Evolutionary conservation across 2,329 filamentous ascomycete genomes (phyloP), one percentile per base, ranked within the genome.

Genomic region (Rhytidhysteron rufulum): DNA sequence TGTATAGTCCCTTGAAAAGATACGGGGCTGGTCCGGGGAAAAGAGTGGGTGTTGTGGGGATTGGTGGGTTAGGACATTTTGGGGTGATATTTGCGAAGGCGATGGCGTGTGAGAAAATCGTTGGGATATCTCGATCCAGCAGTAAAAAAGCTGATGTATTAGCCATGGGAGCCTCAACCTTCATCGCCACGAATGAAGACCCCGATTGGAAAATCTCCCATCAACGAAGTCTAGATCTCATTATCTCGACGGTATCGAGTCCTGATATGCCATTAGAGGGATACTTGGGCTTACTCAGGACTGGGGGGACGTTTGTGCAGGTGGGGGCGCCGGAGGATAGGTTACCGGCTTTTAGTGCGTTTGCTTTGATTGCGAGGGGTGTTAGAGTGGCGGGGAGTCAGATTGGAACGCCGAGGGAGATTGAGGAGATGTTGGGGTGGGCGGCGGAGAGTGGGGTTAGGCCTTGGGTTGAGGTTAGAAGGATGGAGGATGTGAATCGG

Each of bases 21-120:
- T 80, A 85, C 25, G 79, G 78, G 2, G 75, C 79, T 24, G 86
- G 86, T 0, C 82, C 83, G 0, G 86, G 85, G 4, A 86, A 85
- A 62, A 73, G 67, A 4, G 83, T 91, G 0, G 86, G 80, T 0
- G 77, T 91, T 39, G 70, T 88, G 10, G 85, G 86, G 5, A 71
- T 90, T 10, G 86, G 86, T 5, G 85, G 86, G 0, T 65, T 89
- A 0, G 85, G 86, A 0, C 85, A 91, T 58, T 80, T 89, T 48
- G 86, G 78, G 0, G 60, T 91, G 11, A 70, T 87, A 44, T 88
- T 79, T 61, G 82, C 85, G 1, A 79, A 74, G 47, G 84, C 84
- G 1, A 65, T 89, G 2, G 82, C 81, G 6, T 82, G 80, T 16
- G 79, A 85, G 39, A 73, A 76, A 3, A 74, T 80, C 9, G 78